Evolutionary conservation across 805 yeast genomes (phyloP).

Genomic region (Yamadazyma ubonensis): DNA sequence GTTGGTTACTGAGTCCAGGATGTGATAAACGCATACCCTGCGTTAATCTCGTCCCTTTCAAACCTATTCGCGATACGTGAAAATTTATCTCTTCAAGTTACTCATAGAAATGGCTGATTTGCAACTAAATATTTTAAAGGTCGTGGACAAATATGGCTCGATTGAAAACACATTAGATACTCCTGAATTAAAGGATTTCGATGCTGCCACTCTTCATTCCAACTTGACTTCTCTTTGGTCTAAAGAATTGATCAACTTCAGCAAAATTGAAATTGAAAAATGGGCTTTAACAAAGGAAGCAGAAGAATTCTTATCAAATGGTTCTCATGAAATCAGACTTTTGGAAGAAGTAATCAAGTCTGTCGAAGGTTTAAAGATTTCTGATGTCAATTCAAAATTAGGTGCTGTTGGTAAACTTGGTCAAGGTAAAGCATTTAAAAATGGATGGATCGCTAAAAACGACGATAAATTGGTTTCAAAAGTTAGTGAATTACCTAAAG

Average conservation of each 20-base stretch:
- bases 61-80: slow-evolving; percentile 4
- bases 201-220: slow-evolving; percentile 68
- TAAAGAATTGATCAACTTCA: slow-evolving; percentile 73
- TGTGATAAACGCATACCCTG: slow-evolving; percentile 2
- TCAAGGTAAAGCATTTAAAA: slow-evolving; percentile 96
- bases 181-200: slow-evolving; percentile 57
- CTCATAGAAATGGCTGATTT: slow-evolving; percentile 57
- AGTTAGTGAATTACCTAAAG: slow-evolving; percentile 56
- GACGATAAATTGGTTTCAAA: slow-evolving; percentile 75
- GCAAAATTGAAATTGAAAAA: slow-evolving; percentile 68
- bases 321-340: slow-evolving; percentile 88
- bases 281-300: slow-evolving; percentile 84
- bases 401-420: slow-evolving; percentile 89
- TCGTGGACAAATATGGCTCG: slow-evolving; percentile 54
- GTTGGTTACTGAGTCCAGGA: not conserved
- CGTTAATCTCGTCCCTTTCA: not conserved
- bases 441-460: slow-evolving; percentile 91
- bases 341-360: slow-evolving; percentile 69
- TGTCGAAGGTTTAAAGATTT: slow-evolving; percentile 76
- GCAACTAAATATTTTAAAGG: slow-evolving; percentile 61
- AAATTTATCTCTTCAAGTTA: slow-evolving; percentile 7
- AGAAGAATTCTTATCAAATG: slow-evolving; percentile 67
- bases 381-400: slow-evolving; percentile 68
- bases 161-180: slow-evolving; percentile 67
- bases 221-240: slow-evolving; percentile 85